Base-by-base conservation (phyloP, 345 rosid genomes). In the Brassica juncea region DNA sequence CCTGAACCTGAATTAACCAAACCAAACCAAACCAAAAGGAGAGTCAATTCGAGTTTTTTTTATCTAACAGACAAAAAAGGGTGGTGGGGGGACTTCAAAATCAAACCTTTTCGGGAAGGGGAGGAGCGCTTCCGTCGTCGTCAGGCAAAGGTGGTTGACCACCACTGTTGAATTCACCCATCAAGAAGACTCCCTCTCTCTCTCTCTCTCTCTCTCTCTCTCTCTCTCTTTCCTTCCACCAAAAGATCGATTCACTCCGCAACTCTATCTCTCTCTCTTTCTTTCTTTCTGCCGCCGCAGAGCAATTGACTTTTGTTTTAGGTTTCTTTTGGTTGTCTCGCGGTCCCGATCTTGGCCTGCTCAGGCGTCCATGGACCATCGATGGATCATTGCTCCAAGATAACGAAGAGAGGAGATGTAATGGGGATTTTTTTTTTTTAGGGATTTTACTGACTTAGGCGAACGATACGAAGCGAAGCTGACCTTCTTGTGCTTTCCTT, bases 81-180 rank as follows among this genome's bases (percentile, higher is more conserved):
- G 32, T 19, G 21, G 21, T 19, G 35, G 54, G 16, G 9, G 11
- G 5, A 72, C 37, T 42, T 42, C 35, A 16, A 15, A 23, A 52
- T 52, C 21, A 28, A 23, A 92, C 98, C 97, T 89, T 92, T 63
- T 88, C 99, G 5, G 99, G 99, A 75, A 92, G 99, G 8, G 57
- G 57, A 82, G 93, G 92, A 31, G 94, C 59, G 82, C 85, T 91
- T 75, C 92, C 99, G 80, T 92, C 99, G 47, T 94, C 98, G 28
- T 90, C 98, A 30, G 93, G 90, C 12, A 87, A 90, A 2, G 83
- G 86, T 88, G 74, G 93, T 91, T 35, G 87, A 84, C 90, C 93
- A 5, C 94, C 94, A 68, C 96, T 92, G 67, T 87, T 92, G 74
- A 68, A 81, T 58, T 85, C 96, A 74, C 83, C 92, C 98, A 95